These are phyloP conservation scores for Eimeria tenella DNA, from an alignment of 169 alveolate species.

Conservation along the genomic window DNA sequence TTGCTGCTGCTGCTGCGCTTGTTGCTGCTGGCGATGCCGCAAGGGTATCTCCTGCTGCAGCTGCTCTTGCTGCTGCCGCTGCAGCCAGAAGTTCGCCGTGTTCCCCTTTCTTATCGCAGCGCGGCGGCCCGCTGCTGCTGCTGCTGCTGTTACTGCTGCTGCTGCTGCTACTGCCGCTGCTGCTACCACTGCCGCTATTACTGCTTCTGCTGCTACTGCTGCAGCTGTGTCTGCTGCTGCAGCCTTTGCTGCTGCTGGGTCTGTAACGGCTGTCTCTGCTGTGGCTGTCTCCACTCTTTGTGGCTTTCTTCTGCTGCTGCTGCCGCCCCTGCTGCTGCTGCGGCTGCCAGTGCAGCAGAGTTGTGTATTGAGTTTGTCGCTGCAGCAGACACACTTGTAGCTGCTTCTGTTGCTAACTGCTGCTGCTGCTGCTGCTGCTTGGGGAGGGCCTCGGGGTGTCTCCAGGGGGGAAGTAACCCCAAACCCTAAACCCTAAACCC, in stretches of 20 bases:
- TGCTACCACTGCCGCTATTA: background rate
- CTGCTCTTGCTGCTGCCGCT: conserved; percentile 12
- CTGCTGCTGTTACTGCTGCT: background rate
- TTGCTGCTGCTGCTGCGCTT: background rate
- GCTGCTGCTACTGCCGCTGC: background rate
- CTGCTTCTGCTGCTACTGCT: background rate
- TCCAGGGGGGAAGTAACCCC: background rate
- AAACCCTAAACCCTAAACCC: too few species aligned
- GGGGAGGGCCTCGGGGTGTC: background rate
- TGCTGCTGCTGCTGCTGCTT: background rate
- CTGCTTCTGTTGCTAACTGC: background rate
- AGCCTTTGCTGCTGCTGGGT: conserved; percentile 3
- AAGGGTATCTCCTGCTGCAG: background rate
- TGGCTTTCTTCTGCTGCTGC: background rate
- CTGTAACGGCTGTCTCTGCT: background rate
- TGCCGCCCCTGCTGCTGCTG: background rate
- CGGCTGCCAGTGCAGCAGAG: background rate
- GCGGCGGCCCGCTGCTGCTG: background rate
- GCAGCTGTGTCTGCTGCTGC: conserved; percentile 29
- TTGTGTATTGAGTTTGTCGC: background rate
- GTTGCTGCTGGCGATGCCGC: background rate
- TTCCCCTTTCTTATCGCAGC: background rate
- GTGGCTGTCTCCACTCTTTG: background rate
- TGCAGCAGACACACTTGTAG: conserved; percentile 1
- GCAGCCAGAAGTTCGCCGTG: background rate